These are phyloP conservation scores for Cynanchum wilfordii DNA, from an alignment of 257 asterid species.

Conservation along the genomic window DNA sequence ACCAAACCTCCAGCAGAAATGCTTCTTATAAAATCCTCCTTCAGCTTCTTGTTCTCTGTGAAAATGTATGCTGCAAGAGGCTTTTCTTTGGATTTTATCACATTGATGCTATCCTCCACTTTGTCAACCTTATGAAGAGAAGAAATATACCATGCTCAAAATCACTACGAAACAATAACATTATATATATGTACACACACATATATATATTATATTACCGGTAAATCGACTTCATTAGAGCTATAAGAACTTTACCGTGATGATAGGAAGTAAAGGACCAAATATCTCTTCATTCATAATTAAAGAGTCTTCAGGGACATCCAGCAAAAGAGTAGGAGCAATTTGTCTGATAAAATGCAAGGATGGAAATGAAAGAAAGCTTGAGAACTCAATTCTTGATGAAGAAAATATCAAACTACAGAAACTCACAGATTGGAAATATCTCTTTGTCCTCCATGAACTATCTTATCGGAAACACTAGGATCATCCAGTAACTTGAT, in stretches of 20 bases:
- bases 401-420: conserved; percentile 11
- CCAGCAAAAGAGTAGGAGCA: conserved; percentile 75
- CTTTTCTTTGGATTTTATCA: conserved; percentile 63
- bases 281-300: conserved; percentile 86
- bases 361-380: conserved; percentile 5
- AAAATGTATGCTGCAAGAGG: conserved; percentile 93
- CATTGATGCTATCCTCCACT: conserved; percentile 51
- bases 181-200: background rate
- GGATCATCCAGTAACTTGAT: conserved; percentile 64
- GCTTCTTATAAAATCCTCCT: conserved; percentile 48
- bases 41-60: conserved; percentile 68
- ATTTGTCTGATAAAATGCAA: conserved; percentile 47
- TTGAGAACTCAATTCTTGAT: conserved; percentile 4
- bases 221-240: background rate
- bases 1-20: conserved; percentile 75
- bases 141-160: conserved; percentile 11
- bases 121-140: conserved; percentile 50
- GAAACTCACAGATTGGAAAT: conserved; percentile 59
- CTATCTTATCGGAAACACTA: conserved; percentile 61
- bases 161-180: conserved; percentile 9
- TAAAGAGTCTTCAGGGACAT: conserved; percentile 64
- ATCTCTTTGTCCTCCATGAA: conserved; percentile 79
- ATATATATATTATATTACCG: too few species aligned
- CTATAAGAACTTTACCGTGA: conserved; percentile 47
- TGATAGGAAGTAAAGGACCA: conserved; percentile 82